Percentiles rank a stretch among this genome's conserved stretches.
Evolutionary conservation across 2,329 filamentous ascomycete genomes (phyloP).

Genomic region (Periconia sp.): DNA sequence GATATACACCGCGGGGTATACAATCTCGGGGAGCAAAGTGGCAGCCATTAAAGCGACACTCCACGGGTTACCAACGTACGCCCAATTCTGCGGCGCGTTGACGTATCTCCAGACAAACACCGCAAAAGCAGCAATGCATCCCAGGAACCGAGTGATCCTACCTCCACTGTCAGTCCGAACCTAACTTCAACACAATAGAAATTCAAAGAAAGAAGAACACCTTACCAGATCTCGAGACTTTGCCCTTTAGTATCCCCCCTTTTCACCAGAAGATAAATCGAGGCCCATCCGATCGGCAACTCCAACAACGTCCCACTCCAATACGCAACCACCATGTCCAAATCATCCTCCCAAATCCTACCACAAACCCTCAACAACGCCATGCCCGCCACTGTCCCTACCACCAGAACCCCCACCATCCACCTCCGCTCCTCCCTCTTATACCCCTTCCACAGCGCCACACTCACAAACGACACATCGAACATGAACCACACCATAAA

Average conservation of each 20-base stretch:
- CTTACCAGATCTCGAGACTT: constrained; percentile 45
- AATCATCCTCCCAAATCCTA: constrained; percentile 39
- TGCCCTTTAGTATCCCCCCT: constrained; percentile 41
- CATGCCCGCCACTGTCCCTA: constrained; percentile 30
- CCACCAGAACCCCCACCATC: constrained; percentile 26
- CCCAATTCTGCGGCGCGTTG: constrained; percentile 44
- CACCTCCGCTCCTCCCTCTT: constrained; percentile 16
- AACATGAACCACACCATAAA: constrained; percentile 45
- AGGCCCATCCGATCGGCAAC: constrained; percentile 43
- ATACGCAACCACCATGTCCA: constrained; percentile 45
- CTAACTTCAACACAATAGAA: background rate
- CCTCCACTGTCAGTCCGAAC: background rate
- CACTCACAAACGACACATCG: constrained; percentile 37
- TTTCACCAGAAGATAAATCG: constrained; percentile 31
- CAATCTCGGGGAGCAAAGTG: constrained; percentile 43
- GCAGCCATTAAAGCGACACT: constrained; percentile 38
- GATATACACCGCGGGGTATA: constrained; percentile 44
- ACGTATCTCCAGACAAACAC: constrained; percentile 45
- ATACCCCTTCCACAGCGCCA: constrained; percentile 37
- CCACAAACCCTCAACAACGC: constrained; percentile 31
- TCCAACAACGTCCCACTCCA: constrained; percentile 44
- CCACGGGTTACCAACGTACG: constrained; percentile 39
- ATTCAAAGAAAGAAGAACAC: background rate
- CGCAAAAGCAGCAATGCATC: constrained; percentile 42
- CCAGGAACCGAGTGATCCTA: constrained; percentile 44